A percentile compares a stretch with the other conserved stretches of the same genome.
Evolutionary conservation across 176 grass and related monocot species (phyloP).

Genomic region (Puya raimondii): DNA sequence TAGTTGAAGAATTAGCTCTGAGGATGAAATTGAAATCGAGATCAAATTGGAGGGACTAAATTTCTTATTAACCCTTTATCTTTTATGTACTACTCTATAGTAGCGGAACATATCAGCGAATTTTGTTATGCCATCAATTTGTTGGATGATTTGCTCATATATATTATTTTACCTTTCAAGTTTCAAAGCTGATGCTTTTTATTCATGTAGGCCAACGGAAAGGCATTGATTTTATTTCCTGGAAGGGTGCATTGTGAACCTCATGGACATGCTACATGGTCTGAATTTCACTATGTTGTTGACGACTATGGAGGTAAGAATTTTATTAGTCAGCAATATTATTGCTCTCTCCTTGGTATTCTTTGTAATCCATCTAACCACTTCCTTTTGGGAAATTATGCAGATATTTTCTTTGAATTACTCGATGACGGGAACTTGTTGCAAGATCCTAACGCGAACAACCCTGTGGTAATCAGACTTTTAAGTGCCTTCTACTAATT

Average conservation of each 20-base stretch:
- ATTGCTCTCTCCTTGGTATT: neutral
- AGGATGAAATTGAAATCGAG: too few relatives aligned
- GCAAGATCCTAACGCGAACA: slow-evolving; percentile 57
- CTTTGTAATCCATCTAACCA: slow-evolving; percentile 10
- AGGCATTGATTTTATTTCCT: slow-evolving; percentile 83
- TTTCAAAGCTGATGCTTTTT: slow-evolving; percentile 2
- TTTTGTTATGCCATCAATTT: too few relatives aligned
- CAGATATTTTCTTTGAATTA: slow-evolving; percentile 92
- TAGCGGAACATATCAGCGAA: too few relatives aligned
- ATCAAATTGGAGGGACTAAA: too few relatives aligned
- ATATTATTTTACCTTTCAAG: neutral
- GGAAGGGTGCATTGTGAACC: slow-evolving; percentile 84
- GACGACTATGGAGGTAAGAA: slow-evolving; percentile 86
- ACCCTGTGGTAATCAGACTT: slow-evolving; percentile 58
- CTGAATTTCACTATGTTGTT: slow-evolving; percentile 73
- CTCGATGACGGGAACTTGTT: slow-evolving; percentile 67
- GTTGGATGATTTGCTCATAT: too few relatives aligned
- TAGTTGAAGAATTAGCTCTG: too few relatives aligned
- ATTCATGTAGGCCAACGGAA: slow-evolving; percentile 70
- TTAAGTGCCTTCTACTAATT: neutral
- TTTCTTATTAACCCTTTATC: too few relatives aligned
- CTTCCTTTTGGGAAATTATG: slow-evolving; percentile 14
- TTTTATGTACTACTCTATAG: too few relatives aligned
- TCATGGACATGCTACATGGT: slow-evolving; percentile 67
- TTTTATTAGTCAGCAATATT: slow-evolving; percentile 15